Evolutionary conservation across 2,329 filamentous ascomycete species (phyloP).

Genomic region (Chaetomiaceae sp.): DNA sequence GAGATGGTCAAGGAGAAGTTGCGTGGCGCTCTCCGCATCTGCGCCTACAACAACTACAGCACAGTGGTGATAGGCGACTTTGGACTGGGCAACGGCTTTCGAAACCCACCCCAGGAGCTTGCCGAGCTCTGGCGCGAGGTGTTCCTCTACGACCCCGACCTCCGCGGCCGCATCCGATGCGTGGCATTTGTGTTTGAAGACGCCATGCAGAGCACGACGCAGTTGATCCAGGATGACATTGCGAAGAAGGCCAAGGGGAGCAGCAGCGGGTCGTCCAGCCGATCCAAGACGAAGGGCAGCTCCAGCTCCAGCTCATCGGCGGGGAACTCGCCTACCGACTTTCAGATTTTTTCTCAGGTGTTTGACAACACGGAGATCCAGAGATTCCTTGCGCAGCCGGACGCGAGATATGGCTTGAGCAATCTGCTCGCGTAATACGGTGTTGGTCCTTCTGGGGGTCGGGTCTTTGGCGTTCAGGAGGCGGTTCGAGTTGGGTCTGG

Average conservation of each 20-base stretch:
- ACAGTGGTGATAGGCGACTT: constrained; percentile 60
- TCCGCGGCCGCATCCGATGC: constrained; percentile 56
- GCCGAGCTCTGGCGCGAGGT: constrained; percentile 63
- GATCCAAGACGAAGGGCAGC: constrained; percentile 29
- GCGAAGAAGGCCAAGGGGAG: constrained; percentile 44
- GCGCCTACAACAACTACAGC: constrained; percentile 53
- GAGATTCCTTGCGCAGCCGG: constrained; percentile 45
- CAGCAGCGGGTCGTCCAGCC: constrained; percentile 29
- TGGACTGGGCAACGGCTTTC: constrained; percentile 57
- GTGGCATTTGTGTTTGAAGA: constrained; percentile 64
- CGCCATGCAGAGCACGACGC: constrained; percentile 47
- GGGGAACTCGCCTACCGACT: constrained; percentile 37
- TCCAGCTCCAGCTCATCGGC: constrained; percentile 30
- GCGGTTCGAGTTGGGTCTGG: not conserved
- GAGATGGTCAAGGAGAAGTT: constrained; percentile 71
- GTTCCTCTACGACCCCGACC: constrained; percentile 57
- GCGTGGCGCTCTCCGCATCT: constrained; percentile 64
- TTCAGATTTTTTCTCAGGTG: constrained; percentile 49
- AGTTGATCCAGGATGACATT: constrained; percentile 50
- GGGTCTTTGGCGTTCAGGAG: constrained; percentile 6
- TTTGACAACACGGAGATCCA: constrained; percentile 49
- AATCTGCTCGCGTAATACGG: constrained; percentile 40
- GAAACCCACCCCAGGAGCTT: constrained; percentile 61
- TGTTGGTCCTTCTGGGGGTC: not conserved
- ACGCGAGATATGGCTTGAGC: constrained; percentile 50